phyloP scores from a whole-genome alignment of 106 monocot genomes.

The Vanilla planifolia region DNA sequence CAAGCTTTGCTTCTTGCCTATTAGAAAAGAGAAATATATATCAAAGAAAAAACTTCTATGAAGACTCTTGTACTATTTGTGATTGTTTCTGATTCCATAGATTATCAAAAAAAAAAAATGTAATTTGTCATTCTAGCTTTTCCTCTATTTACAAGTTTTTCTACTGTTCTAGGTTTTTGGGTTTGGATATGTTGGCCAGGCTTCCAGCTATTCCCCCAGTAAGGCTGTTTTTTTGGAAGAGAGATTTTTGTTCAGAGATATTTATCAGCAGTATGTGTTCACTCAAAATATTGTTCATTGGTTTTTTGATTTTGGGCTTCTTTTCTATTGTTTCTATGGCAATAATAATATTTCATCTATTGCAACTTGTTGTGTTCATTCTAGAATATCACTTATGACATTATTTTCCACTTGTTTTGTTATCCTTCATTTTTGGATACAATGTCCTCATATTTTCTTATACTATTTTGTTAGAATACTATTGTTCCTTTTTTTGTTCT shows the following conservation, averaged over 20 bases:
- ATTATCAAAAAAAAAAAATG: too few relatives aligned
- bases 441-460: background rate
- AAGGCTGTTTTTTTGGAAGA: conserved; percentile 1
- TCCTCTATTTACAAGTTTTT: too few relatives aligned
- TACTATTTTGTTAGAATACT: background rate
- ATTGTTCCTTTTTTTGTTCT: background rate
- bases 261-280: conserved; percentile 23
- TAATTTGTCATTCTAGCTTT: too few relatives aligned
- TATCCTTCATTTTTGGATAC: background rate
- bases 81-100: too few relatives aligned
- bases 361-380: background rate
- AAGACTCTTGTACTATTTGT: too few relatives aligned
- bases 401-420: background rate
- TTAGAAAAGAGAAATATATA: too few relatives aligned
- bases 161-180: too few relatives aligned
- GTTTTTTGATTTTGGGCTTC: background rate
- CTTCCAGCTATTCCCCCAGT: background rate
- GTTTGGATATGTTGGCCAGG: conserved; percentile 8
- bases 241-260: conserved; percentile 23
- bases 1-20: too few relatives aligned
- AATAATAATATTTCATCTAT: background rate
- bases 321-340: background rate
- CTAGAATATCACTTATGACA: background rate
- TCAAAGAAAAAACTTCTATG: too few relatives aligned
- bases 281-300: background rate